Evolutionary conservation across 2,329 filamentous ascomycete species (phyloP).

Genomic region (Fusarium nelsonii): DNA sequence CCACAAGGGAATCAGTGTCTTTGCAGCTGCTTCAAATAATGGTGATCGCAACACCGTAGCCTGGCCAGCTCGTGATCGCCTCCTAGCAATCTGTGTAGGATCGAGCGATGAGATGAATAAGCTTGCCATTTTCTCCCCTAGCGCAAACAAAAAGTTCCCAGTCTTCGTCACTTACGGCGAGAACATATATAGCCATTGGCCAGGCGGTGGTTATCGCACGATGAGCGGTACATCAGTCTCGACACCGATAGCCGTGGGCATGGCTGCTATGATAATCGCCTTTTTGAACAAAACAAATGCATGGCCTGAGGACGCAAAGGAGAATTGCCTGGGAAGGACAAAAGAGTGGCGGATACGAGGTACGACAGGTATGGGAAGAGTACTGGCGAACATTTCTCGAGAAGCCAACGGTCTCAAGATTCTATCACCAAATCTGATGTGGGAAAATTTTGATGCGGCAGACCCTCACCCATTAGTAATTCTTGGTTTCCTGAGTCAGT

Average conservation of each 20-base stretch:
- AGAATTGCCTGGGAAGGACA: neutral
- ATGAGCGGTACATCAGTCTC: slow-evolving; percentile 31
- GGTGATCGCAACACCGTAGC: slow-evolving; percentile 24
- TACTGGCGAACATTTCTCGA: slow-evolving; percentile 29
- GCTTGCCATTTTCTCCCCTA: slow-evolving; percentile 17
- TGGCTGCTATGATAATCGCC: slow-evolving; percentile 32
- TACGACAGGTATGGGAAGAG: slow-evolving; percentile 24
- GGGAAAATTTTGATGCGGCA: slow-evolving; percentile 1
- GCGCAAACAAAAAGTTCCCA: slow-evolving; percentile 7
- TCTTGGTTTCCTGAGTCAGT: neutral
- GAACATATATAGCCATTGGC: slow-evolving; percentile 27
- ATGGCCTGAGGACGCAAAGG: slow-evolving; percentile 5
- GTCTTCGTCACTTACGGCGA: slow-evolving; percentile 25
- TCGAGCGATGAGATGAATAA: slow-evolving; percentile 20
- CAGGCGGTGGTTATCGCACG: slow-evolving; percentile 19
- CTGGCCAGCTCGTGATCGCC: slow-evolving; percentile 29
- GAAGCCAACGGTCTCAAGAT: slow-evolving; percentile 25
- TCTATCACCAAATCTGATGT: slow-evolving; percentile 28
- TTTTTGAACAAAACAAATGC: slow-evolving; percentile 29
- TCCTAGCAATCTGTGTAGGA: slow-evolving; percentile 26
- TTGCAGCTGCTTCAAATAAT: slow-evolving; percentile 32
- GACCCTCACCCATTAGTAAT: neutral
- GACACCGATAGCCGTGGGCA: slow-evolving; percentile 28
- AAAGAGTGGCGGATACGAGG: slow-evolving; percentile 27
- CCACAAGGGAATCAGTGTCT: slow-evolving; percentile 17